A percentile compares a stretch with the other conserved stretches of the same genome.
phyloP scores from a whole-genome alignment of 2,329 filamentous ascomycete genomes.

The Calonectria honghensis region DNA sequence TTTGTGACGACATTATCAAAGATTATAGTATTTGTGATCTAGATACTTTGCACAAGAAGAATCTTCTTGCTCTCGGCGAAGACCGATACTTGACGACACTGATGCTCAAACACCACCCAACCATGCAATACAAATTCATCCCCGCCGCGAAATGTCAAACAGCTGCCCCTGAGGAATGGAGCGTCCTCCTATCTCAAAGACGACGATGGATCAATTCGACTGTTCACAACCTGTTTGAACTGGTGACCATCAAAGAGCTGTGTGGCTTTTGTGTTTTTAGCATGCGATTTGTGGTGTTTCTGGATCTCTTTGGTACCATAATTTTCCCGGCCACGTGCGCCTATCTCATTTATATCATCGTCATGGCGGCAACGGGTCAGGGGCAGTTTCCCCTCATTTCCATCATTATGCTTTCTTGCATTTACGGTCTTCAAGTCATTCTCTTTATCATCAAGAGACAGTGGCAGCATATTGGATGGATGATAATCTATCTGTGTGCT shows the following conservation, averaged over 20 bases:
- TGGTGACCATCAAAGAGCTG: constrained; percentile 92
- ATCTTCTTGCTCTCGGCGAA: constrained; percentile 93
- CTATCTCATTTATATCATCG: constrained; percentile 88
- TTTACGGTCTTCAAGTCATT: constrained; percentile 97
- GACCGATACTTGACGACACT: constrained; percentile 97
- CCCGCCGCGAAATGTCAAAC: constrained; percentile 94
- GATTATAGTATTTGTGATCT: constrained; percentile 93
- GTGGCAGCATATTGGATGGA: constrained; percentile 99
- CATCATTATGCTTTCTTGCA: constrained; percentile 89
- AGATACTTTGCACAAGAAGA: constrained; percentile 98
- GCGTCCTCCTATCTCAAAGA: constrained; percentile 95
- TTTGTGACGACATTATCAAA: constrained; percentile 88
- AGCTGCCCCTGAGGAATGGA: constrained; percentile 94
- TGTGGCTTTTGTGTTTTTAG: constrained; percentile 99
- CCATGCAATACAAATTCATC: constrained; percentile 97
- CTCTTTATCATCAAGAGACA: constrained; percentile 98
- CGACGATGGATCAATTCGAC: constrained; percentile 99
- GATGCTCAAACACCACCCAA: constrained; percentile 98
- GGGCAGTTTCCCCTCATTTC: constrained; percentile 91
- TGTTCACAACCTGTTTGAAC: constrained; percentile 94
- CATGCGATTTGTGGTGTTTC: constrained; percentile 97
- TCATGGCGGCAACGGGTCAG: constrained; percentile 69
- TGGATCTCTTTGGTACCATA: constrained; percentile 94
- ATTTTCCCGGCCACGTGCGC: constrained; percentile 91
- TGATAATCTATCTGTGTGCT: constrained; percentile 97